Evolutionary conservation across 805 yeast species (phyloP).

Genomic region (Pichia californica): DNA sequence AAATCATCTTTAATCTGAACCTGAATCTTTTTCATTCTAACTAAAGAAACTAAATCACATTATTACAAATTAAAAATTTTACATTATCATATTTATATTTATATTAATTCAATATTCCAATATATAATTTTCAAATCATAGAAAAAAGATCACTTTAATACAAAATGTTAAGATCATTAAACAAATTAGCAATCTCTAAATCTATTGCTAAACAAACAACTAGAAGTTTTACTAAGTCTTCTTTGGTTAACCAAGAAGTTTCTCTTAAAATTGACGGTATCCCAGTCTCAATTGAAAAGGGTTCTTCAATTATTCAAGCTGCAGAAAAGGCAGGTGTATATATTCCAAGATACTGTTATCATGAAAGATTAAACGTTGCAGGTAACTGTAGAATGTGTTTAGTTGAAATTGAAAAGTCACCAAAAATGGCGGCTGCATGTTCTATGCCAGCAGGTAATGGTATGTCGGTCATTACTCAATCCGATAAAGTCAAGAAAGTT

Average conservation of each 20-base stretch:
- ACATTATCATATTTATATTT: too few relatives aligned
- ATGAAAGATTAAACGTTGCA: constrained; percentile 83
- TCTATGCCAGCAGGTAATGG: constrained; percentile 89
- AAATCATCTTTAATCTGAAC: too few relatives aligned
- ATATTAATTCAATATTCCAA: too few relatives aligned
- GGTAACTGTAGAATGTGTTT: constrained; percentile 93
- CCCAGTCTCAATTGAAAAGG: constrained; percentile 73
- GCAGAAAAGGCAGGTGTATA: constrained; percentile 87
- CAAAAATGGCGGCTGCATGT: constrained; percentile 85
- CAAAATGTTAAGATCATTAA: constrained; percentile 15
- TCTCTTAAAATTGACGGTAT: constrained; percentile 57
- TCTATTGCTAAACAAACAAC: constrained; percentile 9
- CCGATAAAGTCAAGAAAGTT: constrained; percentile 72
- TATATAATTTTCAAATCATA: too few relatives aligned
- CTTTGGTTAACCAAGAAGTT: constrained; percentile 19
- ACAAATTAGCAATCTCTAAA: constrained; percentile 9
- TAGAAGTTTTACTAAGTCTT: constrained; percentile 10
- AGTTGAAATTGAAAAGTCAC: constrained; percentile 84
- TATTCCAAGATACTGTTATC: constrained; percentile 87
- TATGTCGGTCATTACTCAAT: constrained; percentile 77
- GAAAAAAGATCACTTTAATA: neutral
- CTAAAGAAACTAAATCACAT: too few relatives aligned
- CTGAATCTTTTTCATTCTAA: too few relatives aligned
- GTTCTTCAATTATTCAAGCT: constrained; percentile 84
- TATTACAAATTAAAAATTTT: too few relatives aligned